Evolutionary conservation across 331 rosid species (phyloP), one percentile per base, ranked within the genome.

Genomic region (Pyracantha coccinea): DNA sequence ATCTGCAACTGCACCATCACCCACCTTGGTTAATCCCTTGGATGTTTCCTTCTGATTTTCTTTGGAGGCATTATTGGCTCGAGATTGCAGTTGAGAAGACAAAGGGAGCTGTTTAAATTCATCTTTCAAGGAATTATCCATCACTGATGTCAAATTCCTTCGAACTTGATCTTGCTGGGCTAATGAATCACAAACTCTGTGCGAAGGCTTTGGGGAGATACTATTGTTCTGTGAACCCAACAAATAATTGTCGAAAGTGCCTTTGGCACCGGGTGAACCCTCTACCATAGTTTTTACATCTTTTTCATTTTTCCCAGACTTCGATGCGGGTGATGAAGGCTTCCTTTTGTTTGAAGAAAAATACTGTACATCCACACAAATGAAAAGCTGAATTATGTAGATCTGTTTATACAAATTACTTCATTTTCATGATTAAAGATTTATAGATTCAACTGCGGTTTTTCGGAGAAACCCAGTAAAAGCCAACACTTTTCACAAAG

Each of bases 301-400:
- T 58, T 83, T 87, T 35, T 83, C 94, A 54, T 68, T 73, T 73
- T 84, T 87, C 80, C 83, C 89, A 29, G 75, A 64, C 79, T 87
- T 90, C 55, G 79, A 8, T 71, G 55, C 75, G 14, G 96, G 96
- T 5, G 99, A 85, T 52, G n/a, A 59, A 10, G 86, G 82, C 77
- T 90, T 94, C 81, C 96, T 80, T 69, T 94, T 94, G 95, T 90
- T 94, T 7, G 96, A 83, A 83, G 84, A 76, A 71, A 81, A 94
- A 82, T 90, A 94, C 99, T 94, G 88, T 23, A 68, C 32, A 73
- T 78, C 27, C 63, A 72, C 72, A 72, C 50, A 21, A 15, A 59
- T 16, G 19, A 62, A 23, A 72, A 59, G 4, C n/a, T 63, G 44
- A 63, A 44, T 63, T 63, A 63, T 8, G 41, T 29, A 28, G 19